These are phyloP conservation scores for Coix lacrymajobi DNA, from an alignment of 176 grass and related monocot genomes.

Conservation along the genomic window DNA sequence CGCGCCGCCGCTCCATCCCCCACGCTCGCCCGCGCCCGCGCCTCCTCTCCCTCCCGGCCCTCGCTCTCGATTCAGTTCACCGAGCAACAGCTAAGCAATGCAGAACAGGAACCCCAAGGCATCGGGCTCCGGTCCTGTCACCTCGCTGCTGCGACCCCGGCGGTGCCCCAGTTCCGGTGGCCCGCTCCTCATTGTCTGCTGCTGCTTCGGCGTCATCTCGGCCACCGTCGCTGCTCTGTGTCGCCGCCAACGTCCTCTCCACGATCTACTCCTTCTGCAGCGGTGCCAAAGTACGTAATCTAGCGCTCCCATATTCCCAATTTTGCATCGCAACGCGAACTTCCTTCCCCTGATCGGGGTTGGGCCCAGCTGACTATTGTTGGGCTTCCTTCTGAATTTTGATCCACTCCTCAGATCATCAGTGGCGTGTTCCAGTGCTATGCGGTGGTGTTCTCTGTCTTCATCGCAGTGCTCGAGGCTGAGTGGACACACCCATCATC, in stretches of 20 bases:
- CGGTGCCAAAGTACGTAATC: constrained; percentile 46
- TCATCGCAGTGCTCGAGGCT: constrained; percentile 70
- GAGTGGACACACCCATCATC: constrained; percentile 80
- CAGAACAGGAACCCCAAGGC: not conserved
- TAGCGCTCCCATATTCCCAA: no score
- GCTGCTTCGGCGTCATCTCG: constrained; percentile 84
- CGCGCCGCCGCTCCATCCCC: no score
- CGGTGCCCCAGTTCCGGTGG: constrained; percentile 31
- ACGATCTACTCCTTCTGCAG: constrained; percentile 54
- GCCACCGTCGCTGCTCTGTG: constrained; percentile 63
- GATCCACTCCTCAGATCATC: no score
- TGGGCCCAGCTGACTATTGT: no score
- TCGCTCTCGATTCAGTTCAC: no score
- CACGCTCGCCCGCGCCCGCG: no score
- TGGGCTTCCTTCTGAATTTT: no score
- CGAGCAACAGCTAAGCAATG: not conserved
- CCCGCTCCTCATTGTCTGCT: constrained; percentile 75
- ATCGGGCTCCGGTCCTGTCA: not conserved
- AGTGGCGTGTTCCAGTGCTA: constrained; percentile 86
- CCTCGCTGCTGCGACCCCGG: constrained; percentile 1
- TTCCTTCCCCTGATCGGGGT: no score
- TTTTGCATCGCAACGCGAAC: no score
- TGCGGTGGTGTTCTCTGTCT: constrained; percentile 67
- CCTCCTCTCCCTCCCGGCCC: no score
- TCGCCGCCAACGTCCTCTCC: constrained; percentile 77